Conservation (phyloP, 306 rosid genomes). For the Psophocarpus tetragonolobus region DNA sequence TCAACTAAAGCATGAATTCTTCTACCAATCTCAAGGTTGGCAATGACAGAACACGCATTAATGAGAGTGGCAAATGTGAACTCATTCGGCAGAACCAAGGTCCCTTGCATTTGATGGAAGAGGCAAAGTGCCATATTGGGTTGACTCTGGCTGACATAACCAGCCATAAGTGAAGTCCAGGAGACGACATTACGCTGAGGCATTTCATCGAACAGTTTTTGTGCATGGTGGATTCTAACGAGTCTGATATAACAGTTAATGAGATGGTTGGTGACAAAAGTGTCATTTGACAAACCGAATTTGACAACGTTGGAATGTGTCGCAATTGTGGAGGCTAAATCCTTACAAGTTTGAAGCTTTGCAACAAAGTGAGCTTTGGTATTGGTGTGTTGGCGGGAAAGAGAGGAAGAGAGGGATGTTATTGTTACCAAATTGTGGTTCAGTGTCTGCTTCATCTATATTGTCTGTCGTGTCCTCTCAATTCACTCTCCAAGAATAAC, state of each 20-base stretch:
- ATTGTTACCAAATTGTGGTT: conserved; percentile 17
- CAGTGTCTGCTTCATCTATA: conserved; percentile 21
- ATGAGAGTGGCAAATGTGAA: conserved; percentile 68
- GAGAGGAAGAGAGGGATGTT: conserved; percentile 25
- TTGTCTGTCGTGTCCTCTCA: background rate
- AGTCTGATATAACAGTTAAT: conserved; percentile 58
- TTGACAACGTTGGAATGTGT: conserved; percentile 54
- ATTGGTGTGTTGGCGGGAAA: conserved; percentile 48
- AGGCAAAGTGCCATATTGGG: conserved; percentile 51
- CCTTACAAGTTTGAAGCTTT: conserved; percentile 48
- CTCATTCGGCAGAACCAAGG: conserved; percentile 59
- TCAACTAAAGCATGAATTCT: conserved; percentile 57
- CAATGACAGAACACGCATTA: conserved; percentile 70
- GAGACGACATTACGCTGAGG: conserved; percentile 66
- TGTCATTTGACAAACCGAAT: conserved; percentile 51
- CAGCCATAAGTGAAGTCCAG: conserved; percentile 79
- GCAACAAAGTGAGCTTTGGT: conserved; percentile 41
- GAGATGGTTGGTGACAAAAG: conserved; percentile 60
- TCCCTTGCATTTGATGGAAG: conserved; percentile 51
- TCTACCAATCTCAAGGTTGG: conserved; percentile 50
- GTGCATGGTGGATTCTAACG: conserved; percentile 49
- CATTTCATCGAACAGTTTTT: conserved; percentile 65
- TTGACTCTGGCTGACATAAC: conserved; percentile 45
- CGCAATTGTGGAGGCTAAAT: conserved; percentile 45
- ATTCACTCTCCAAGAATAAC: background rate